phyloP scores from a whole-genome alignment of 148 eudicot species.

The Rhododendron vialii region DNA sequence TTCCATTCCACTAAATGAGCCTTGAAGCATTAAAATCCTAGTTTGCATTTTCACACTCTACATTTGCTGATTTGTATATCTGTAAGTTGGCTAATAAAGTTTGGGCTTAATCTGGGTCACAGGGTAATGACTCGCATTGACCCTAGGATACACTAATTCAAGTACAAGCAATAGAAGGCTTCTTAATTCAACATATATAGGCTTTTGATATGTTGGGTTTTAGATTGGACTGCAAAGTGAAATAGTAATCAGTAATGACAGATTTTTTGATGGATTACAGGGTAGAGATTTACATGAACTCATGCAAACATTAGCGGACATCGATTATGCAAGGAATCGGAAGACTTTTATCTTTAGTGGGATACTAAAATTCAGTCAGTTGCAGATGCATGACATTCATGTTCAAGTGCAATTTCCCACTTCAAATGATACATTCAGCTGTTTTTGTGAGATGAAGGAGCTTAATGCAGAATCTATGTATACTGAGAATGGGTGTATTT shows the following conservation, averaged over 20 bases:
- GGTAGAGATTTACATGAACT: conserved; percentile 66
- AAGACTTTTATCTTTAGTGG: conserved; percentile 40
- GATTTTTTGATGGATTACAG: conserved; percentile 44
- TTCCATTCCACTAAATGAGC: neutral
- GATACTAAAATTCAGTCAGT: conserved; percentile 41
- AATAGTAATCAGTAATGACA: conserved; percentile 2
- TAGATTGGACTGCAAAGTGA: conserved; percentile 13
- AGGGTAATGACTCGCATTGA: neutral
- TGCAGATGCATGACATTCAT: conserved; percentile 49
- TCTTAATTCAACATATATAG: conserved; percentile 5
- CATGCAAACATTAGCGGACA: conserved; percentile 45
- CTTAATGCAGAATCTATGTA: conserved; percentile 36
- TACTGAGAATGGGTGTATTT: conserved; percentile 30
- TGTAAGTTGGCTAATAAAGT: neutral
- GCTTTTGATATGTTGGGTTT: neutral
- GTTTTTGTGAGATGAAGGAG: conserved; percentile 33
- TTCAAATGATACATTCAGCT: conserved; percentile 34
- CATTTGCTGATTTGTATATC: neutral
- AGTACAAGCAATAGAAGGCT: neutral
- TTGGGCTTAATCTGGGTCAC: neutral
- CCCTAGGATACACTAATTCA: neutral
- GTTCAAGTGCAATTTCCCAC: conserved; percentile 48
- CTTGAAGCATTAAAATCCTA: neutral
- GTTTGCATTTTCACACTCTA: neutral
- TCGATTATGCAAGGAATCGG: conserved; percentile 23